Base-by-base conservation (phyloP, 2,329 filamentous ascomycete genomes). In the Pseudogymnoascus sp. region DNA sequence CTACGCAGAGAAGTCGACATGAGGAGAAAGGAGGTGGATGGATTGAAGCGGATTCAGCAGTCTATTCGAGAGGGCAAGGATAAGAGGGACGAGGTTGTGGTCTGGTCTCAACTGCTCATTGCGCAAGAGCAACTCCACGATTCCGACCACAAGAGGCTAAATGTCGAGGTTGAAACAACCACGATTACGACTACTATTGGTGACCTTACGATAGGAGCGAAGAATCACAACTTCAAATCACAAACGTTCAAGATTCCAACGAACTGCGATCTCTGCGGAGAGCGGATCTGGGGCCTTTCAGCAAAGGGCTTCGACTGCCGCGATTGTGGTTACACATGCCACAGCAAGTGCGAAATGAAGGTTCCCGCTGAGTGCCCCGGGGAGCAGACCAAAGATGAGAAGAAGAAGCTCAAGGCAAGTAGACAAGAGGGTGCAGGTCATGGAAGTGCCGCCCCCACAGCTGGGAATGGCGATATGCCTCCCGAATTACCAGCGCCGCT, bases 171-270 rank as follows among this genome's bases (percentile, higher is more conserved):
- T 14, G 94, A 99, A 75, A 92, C 92, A 7, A 88, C 89, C 1
- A 96, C 92, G 2, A 96, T 99, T 70, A 93, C 91, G n/a, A 80
- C 86, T 8, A 89, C 86, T 0, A 93, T 97, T 2, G 94, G 94
- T 35, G 94, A 99, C 71, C 83, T 99, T 60, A 96, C 92, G 1
- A 79, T 96, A 18, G 93, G 93, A 16, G 92, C 92, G 9, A 91
- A 91, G 72, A 96, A 92, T 70, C 94, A 99, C 78, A 94, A 96
- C 70, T 99, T 99, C 81, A 96, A 96, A 75, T 86, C 90, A n/a
- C 91, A 97, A 71, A 97, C 94, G 0, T 99, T 97, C 81, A 97
- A 97, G 74, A 96, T 99, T 63, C 95, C 95, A 0, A 99, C 94
- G 4, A 97, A 97, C 72, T 99, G 94, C 76, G 94, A 99, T 73